phyloP scores from a whole-genome alignment of 495 filamentous ascomycete genomes.

The Sordaria brevicollis region DNA sequence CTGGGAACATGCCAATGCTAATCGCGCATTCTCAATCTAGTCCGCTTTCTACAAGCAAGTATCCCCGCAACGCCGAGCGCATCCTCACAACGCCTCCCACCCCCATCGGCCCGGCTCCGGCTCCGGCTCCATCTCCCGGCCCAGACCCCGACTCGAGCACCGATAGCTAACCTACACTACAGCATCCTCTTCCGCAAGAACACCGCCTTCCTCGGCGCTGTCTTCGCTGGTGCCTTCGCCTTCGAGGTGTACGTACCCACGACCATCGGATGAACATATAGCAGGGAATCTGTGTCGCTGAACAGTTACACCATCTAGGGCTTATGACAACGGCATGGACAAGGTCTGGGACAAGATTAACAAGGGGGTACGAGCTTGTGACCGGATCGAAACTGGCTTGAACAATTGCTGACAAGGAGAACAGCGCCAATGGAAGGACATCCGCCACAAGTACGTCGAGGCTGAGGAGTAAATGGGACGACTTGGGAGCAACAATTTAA shows the following conservation, averaged over 20 bases:
- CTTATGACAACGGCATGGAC: constrained; percentile 66
- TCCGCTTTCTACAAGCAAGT: constrained; percentile 75
- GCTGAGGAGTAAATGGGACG: constrained; percentile 25
- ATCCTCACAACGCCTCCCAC: not conserved
- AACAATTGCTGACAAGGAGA: constrained; percentile 19
- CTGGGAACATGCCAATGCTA: constrained; percentile 5
- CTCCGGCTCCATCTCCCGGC: not conserved
- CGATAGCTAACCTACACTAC: constrained; percentile 23
- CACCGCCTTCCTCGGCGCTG: constrained; percentile 68
- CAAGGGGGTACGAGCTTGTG: constrained; percentile 53
- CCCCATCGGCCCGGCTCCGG: not conserved
- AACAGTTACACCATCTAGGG: constrained; percentile 37
- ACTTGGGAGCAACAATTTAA: not conserved
- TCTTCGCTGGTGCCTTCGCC: constrained; percentile 80
- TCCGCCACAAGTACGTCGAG: constrained; percentile 75
- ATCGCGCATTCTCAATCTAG: constrained; percentile 27
- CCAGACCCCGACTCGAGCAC: not conserved
- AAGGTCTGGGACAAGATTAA: constrained; percentile 84
- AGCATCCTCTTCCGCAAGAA: constrained; percentile 82
- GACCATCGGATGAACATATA: not conserved
- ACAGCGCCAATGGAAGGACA: constrained; percentile 99
- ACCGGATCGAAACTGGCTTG: not conserved
- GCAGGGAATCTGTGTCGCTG: constrained; percentile 8
- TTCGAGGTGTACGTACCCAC: constrained; percentile 72
- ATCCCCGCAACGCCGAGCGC: constrained; percentile 9